Base-by-base conservation (phyloP, 129 eudicot genomes). In the Flaveria sonorensis region DNA sequence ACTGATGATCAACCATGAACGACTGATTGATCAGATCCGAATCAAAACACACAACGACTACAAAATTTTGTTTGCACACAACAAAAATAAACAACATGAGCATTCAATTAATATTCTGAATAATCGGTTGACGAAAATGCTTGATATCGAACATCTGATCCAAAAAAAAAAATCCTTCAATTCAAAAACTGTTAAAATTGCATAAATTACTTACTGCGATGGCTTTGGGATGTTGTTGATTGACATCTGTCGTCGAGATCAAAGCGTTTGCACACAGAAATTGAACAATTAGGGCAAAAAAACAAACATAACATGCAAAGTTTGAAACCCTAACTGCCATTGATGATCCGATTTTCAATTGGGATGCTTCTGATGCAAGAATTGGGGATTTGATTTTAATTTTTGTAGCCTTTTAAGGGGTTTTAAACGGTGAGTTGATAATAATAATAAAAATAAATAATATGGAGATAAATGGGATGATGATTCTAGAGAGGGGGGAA, bases 201-300 rank as follows among this genome's bases (percentile, higher is more conserved):
- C 53, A 30, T 19, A 10, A 21, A 43, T 68, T 56, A 70, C 85
- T 90, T 79, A 93, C 99, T 28, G 96, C 80, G 45, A 94, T 82
- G 74, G 99, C 92, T 85, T 91, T 89, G 12, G 93, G 92, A 55
- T 86, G 86, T 2, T 85, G 87, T 50, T 83, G 82, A 75, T 85
- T 87, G 10, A 78, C 30, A 43, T 82, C 88, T 15, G 83, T 84
- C 9, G 86, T 71, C 0, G 93, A 83, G 75, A 94, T 70, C 70
- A 87, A 68, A 67, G 92, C 99, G 32, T 85, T 28, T 23, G 93
- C 84, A 24, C 72, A n/a, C 19, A 87, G 40, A 65, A 86, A 76
- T 18, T 84, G 85, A 79, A 89, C 3, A 1, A 83, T 67, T 11
- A 85, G 72, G 68, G 68, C 75, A 46, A 65, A 78, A 47, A 42